These are phyloP conservation scores for Cystofilobasidium ferigula DNA, from an alignment of 768 basidiomycete genomes.

Conservation along the genomic window DNA sequence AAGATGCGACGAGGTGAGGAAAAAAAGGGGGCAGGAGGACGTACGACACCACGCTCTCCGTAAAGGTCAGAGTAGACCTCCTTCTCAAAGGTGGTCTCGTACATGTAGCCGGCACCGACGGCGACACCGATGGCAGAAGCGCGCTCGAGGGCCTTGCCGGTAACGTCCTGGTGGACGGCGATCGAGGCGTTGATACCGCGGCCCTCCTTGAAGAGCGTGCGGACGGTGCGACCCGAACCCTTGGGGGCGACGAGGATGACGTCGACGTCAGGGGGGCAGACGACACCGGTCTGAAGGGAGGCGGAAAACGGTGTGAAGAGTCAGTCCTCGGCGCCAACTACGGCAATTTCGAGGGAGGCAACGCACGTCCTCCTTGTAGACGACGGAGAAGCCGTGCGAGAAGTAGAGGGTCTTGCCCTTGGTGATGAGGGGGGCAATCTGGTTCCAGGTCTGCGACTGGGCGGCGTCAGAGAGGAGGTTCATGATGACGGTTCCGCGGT, in stretches of 20 bases:
- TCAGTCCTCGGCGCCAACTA: background rate
- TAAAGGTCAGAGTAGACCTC: conserved; percentile 99
- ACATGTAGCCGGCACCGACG: conserved; percentile 92
- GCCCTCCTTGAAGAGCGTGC: conserved; percentile 99
- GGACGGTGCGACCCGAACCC: conserved; percentile 96
- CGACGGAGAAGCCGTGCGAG: conserved; percentile 98
- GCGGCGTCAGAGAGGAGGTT: conserved; percentile 98
- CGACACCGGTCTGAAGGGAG: conserved; percentile 55
- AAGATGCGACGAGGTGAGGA: too few species aligned
- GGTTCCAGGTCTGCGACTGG: conserved; percentile 91
- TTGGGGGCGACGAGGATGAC: conserved; percentile 99
- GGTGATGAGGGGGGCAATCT: conserved; percentile 84
- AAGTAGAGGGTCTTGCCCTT: conserved; percentile 99
- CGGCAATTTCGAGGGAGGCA: background rate
- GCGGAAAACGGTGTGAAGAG: background rate
- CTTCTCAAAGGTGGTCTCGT: conserved; percentile 98
- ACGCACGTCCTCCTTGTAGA: conserved; percentile 77
- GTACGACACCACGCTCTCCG: conserved; percentile 96
- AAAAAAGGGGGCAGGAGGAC: conserved; percentile 39
- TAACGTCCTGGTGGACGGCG: conserved; percentile 49
- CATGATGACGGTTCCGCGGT: conserved; percentile 96
- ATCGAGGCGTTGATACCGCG: conserved; percentile 68
- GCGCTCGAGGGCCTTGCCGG: conserved; percentile 95
- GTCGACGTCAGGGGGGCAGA: conserved; percentile 86
- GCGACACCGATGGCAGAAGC: conserved; percentile 88